Base-by-base conservation (phyloP, 768 basidiomycete species). In the Xanthoconium purpureum region DNA sequence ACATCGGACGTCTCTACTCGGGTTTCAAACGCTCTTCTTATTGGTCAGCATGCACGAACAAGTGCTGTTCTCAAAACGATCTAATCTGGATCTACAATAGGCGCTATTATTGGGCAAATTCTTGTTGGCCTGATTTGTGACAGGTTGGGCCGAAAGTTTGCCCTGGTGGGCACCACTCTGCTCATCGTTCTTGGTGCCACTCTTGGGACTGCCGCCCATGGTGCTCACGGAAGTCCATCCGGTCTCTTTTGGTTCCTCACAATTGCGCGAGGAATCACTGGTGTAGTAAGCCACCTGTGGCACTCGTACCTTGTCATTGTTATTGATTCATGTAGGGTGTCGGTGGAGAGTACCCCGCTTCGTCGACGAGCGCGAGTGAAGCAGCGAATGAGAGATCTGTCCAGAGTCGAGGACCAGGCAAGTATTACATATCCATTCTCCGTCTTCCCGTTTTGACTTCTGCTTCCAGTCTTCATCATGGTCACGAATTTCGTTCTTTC, bases 231-330 rank as follows among this genome's bases (percentile, higher is more conserved):
- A 57, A 83, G 78, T 59, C 74, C 73, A 32, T 64, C 71, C 48
- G 87, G 85, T 18, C 73, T 89, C 43, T 84, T 89, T 64, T 91
- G 89, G 89, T 85, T 84, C 67, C 69, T 90, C 63, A 88, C 87
- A 0, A 68, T 89, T 59, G 84, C 87, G 15, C 76, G 88, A 54
- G 89, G 89, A 40, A 77, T 89, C 35, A 87, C 85, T 28, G 86
- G 86, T 18, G 71, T 87, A 45, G 84, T 85, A 59, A 65, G 80
- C 68, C 15, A 42, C 40, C 24, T 2, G 24, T 38, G 44, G 48
- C 20, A 24, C 28, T 42, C 33, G 20, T 14, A 18, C 6, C 15
- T 29, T 42, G 24, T 17, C 24, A 50, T 40, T 55, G 10, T 52
- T 47, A 33, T 43, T 54, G 38, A 63, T 43, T 47, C 17, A 50